Base-by-base conservation (phyloP, 305 asterid genomes). In the Plantago rigida region DNA sequence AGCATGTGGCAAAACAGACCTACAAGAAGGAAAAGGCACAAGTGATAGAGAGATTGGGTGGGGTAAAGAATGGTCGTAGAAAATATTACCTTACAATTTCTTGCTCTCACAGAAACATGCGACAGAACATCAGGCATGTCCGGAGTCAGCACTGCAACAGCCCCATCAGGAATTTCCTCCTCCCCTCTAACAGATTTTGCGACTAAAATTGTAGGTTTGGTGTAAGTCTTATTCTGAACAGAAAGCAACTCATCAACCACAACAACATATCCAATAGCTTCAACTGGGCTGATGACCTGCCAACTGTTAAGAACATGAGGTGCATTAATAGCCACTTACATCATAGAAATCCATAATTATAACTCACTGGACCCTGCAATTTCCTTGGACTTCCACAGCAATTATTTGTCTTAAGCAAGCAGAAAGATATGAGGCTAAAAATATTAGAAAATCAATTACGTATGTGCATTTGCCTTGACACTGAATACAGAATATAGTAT, bases 71-170 rank as follows among this genome's bases (percentile, higher is more conserved):
- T 4, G 51, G 54, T 9, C 46, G 45, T 47, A 60, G 63, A 56
- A 22, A 67, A 59, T n/a, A 64, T 69, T 73, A 93, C 99, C 96
- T 93, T 89, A 70, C 94, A 75, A 66, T 93, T 93, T 83, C 99
- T 82, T 60, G 99, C 99, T 73, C 99, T 81, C 76, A 93, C 99
- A 77, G 99, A 89, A 73, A 93, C 99, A 75, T 93, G 99, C 24
- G 99, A 93, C 42, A 93, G 82, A 67, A 93, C 99, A 80, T 93
- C 99, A 62, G 99, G 99, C 96, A 93, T 93, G 77, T 93, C 99
- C 10, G 95, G 96, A 45, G 99, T 93, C 69, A 93, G 73, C 71
- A 93, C 93, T 22, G 97, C 97, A 57, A 87, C 96, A 53, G 78
- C 78, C 70, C 99, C 99, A 77, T 89, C 95, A 53, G 97, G 99